Evolutionary conservation across 768 basidiomycete species (phyloP).

Genomic region (Scleroderma bovista): DNA sequence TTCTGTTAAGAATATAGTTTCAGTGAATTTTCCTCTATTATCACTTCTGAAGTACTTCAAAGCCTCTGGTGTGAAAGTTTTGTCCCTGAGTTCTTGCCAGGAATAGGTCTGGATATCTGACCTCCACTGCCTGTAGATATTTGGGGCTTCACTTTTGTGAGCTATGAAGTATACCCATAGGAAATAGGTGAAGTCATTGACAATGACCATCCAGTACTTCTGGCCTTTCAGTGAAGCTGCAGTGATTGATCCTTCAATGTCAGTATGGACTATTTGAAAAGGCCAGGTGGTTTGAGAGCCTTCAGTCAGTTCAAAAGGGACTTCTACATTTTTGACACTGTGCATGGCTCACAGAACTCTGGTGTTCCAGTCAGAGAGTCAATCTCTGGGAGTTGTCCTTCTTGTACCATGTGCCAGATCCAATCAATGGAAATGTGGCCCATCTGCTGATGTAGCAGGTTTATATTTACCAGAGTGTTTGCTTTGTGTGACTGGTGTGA

Average conservation of each 20-base stretch:
- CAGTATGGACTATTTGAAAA: conserved; percentile 8
- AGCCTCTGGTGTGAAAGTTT: too few species aligned
- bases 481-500: background rate
- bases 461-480: conserved; percentile 7
- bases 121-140: background rate
- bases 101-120: too few species aligned
- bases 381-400: conserved; percentile 7
- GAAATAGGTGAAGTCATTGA: conserved; percentile 4
- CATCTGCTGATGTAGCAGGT: conserved; percentile 10
- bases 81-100: too few species aligned
- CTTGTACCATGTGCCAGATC: conserved; percentile 6
- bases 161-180: background rate
- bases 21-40: conserved; percentile 4
- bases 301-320: background rate
- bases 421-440: conserved; percentile 7
- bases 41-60: too few species aligned
- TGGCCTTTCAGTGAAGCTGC: background rate
- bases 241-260: conserved; percentile 11
- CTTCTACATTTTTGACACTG: conserved; percentile 13
- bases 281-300: background rate
- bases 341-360: conserved; percentile 14
- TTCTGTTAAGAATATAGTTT: background rate
- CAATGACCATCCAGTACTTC: conserved; percentile 8
- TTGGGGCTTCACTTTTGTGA: background rate
- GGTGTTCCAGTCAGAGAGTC: conserved; percentile 8